Conservation (phyloP, 2,329 filamentous ascomycete genomes). For the Colletotrichum caudatum region DNA sequence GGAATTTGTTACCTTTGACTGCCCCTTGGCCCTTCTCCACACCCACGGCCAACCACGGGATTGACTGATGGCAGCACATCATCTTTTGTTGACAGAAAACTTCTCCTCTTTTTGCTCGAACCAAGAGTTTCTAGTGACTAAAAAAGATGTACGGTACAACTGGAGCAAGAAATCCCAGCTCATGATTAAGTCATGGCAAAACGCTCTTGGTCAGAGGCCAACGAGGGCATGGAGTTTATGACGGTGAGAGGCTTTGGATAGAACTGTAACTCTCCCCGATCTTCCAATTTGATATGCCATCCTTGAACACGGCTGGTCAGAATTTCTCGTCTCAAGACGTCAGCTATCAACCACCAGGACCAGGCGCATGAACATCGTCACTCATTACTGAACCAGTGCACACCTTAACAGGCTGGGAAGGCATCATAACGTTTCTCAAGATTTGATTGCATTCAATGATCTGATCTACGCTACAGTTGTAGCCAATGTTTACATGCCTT, state of each 20-base stretch:
- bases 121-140: background rate
- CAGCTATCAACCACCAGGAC: conserved; percentile 15
- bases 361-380: background rate
- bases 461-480: background rate
- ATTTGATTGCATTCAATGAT: background rate
- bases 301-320: conserved; percentile 15
- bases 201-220: conserved; percentile 41
- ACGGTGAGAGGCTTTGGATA: background rate
- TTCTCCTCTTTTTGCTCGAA: conserved; percentile 33
- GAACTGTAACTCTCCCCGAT: conserved; percentile 44
- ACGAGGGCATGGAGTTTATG: conserved; percentile 35
- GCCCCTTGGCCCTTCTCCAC: conserved; percentile 28
- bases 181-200: conserved; percentile 34
- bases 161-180: background rate
- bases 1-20: background rate
- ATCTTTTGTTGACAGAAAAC: conserved; percentile 10
- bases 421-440: background rate
- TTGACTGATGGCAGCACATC: conserved; percentile 12
- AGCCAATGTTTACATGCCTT: conserved; percentile 44
- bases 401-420: background rate
- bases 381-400: background rate
- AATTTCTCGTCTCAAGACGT: conserved; percentile 18
- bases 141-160: background rate
- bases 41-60: conserved; percentile 26
- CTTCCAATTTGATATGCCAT: conserved; percentile 47